Base-by-base conservation (phyloP, 345 rosid species). In the Mallotus nudiflorus region DNA sequence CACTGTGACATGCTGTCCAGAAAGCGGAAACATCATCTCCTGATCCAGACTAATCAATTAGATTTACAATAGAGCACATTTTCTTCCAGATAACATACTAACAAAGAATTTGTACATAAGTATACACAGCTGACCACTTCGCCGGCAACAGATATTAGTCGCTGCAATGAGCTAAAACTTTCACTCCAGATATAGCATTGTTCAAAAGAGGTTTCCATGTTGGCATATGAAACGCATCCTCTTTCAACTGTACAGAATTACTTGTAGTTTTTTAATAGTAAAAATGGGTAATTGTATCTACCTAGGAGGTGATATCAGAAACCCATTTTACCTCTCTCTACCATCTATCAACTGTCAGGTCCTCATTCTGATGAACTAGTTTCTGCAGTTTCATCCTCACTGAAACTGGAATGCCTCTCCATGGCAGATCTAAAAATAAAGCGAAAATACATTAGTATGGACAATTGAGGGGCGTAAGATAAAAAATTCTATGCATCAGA, bases 301-400 rank as follows among this genome's bases (percentile, higher is more conserved):
- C 50, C 39, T 18, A 33, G 42, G 45, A 49, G 10, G 45, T 28
- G 33, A 57, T 68, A 28, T 29, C 33, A 35, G 22, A 9, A 57
- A 54, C 44, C 62, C 66, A 10, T 45, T 37, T 20, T 73, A 29
- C 65, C 58, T 61, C n/a, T 61, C n/a, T 29, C 64, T 58, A 33
- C 67, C 55, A 55, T 24, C 54, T 55, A 62, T 61, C n/a, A 22
- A 46, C 57, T 27, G 16, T 62, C 31, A 10, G 28, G 2, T 40
- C 53, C 63, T 79, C 73, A 79, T 55, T 82, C 92, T 15, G 92
- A 85, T 60, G 84, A 85, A 83, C 86, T 83, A 9, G 85, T 80
- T 65, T 84, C 94, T 52, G 82, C 90, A 48, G 86, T 82, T 73
- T 90, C 88, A 69, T 88, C 96, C 67, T 87, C 92, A 33, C 89